Evolutionary conservation across 73 alveolate genomes (phyloP).

Genomic region (Paramecium sonneborni): DNA sequence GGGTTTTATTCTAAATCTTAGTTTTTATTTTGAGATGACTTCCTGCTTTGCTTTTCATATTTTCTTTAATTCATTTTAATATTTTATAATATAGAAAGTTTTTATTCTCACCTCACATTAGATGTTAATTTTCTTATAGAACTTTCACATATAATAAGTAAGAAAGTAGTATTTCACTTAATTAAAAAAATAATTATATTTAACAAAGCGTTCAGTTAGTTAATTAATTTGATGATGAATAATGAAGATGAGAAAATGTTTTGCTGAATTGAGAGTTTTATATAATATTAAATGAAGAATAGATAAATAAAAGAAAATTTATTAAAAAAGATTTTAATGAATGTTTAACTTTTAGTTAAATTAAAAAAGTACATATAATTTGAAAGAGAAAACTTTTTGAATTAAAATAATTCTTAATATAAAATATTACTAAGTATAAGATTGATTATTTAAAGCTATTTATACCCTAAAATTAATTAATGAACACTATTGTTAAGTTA

Average conservation of each 20-base stretch:
- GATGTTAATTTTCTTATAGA: neutral
- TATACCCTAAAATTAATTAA: no score
- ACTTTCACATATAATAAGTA: neutral
- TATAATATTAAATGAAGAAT: neutral
- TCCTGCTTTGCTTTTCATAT: neutral
- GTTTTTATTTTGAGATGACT: neutral
- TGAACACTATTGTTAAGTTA: no score
- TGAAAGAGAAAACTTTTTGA: neutral
- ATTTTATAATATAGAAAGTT: neutral
- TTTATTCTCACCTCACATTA: neutral
- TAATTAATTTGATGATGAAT: neutral
- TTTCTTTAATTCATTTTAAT: constrained; percentile 18
- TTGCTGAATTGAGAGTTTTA: neutral
- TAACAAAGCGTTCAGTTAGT: neutral
- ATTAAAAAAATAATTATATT: neutral
- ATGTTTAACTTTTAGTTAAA: neutral
- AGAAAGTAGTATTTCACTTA: neutral
- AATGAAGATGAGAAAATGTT: neutral
- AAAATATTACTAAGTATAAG: no score
- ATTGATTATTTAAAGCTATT: no score
- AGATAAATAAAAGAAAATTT: neutral
- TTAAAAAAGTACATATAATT: neutral
- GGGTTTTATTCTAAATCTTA: constrained; percentile 3
- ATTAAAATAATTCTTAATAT: neutral
- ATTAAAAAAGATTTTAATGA: neutral